A percentile compares a stretch with the other conserved stretches of the same genome.
Evolutionary conservation across 441 rosid genomes (phyloP).

Genomic region (Arabidopsis hybrid): DNA sequence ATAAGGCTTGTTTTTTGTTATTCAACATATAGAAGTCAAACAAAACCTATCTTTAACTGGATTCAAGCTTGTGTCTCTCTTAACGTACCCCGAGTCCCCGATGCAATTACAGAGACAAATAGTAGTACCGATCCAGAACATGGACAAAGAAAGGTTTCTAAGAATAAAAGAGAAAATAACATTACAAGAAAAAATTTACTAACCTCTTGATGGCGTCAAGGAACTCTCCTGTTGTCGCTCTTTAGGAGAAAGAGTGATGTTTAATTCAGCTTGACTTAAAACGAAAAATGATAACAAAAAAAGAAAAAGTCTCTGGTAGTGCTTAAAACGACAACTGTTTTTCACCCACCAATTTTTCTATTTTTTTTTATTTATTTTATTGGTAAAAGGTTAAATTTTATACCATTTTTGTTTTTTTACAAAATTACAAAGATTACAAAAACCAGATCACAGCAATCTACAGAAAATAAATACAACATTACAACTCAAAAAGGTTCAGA

Average conservation of each 20-base stretch:
- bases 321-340: no score
- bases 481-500: no score
- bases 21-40: background rate
- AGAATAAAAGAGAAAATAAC: background rate
- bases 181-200: background rate
- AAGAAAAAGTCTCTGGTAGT: no score
- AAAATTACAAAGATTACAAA: no score
- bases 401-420: no score
- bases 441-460: no score
- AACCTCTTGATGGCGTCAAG: constrained; percentile 2
- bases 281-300: no score
- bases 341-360: no score
- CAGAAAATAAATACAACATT: no score
- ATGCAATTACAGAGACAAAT: background rate
- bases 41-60: background rate
- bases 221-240: background rate
- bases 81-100: background rate
- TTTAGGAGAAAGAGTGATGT: background rate
- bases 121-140: background rate
- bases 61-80: background rate
- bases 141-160: background rate
- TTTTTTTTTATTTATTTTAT: no score
- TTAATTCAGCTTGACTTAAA: no score
- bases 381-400: no score
- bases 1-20: background rate